Evolutionary conservation across 2,329 filamentous ascomycete species (phyloP).

Genomic region (Myriosclerotinia scirpicola): DNA sequence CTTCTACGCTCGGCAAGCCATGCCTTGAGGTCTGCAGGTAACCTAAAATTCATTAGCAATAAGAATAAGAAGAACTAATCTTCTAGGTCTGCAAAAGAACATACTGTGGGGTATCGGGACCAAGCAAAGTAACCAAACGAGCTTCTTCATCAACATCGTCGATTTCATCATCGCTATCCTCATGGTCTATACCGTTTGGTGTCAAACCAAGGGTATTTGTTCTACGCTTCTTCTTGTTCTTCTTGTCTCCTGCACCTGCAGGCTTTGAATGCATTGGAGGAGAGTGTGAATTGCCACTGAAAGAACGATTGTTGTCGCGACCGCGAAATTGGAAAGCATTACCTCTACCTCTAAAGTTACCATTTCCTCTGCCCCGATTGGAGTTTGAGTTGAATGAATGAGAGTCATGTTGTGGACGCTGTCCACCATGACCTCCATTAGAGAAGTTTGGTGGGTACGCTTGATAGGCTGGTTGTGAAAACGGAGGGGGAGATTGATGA

Average conservation of each 20-base stretch:
- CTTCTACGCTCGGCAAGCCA: slow-evolving; percentile 81
- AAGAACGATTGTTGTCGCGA: slow-evolving; percentile 39
- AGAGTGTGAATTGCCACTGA: slow-evolving; percentile 25
- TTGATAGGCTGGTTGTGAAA: slow-evolving; percentile 42
- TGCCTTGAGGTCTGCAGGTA: slow-evolving; percentile 66
- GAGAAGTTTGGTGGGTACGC: slow-evolving; percentile 44
- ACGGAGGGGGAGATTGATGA: slow-evolving; percentile 39
- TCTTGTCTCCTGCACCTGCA: slow-evolving; percentile 42
- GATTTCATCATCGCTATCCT: slow-evolving; percentile 61
- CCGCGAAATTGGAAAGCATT: slow-evolving; percentile 45
- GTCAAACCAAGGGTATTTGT: slow-evolving; percentile 71
- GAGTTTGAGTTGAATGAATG: slow-evolving; percentile 43
- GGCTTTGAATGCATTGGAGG: slow-evolving; percentile 30
- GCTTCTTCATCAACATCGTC: slow-evolving; percentile 65
- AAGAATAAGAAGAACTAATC: slow-evolving; percentile 37
- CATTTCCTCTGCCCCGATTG: slow-evolving; percentile 45
- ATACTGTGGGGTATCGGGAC: slow-evolving; percentile 42
- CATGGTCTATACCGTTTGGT: slow-evolving; percentile 51
- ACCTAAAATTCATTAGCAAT: slow-evolving; percentile 37
- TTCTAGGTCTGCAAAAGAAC: slow-evolving; percentile 34
- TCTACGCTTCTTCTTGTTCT: slow-evolving; percentile 70
- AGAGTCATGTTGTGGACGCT: slow-evolving; percentile 41
- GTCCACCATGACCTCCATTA: slow-evolving; percentile 33
- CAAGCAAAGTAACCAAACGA: slow-evolving; percentile 42
- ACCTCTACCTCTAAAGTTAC: slow-evolving; percentile 42